These are phyloP conservation scores for Boletus subcaerulescens DNA, from an alignment of 768 basidiomycete species.

Conservation along the genomic window DNA sequence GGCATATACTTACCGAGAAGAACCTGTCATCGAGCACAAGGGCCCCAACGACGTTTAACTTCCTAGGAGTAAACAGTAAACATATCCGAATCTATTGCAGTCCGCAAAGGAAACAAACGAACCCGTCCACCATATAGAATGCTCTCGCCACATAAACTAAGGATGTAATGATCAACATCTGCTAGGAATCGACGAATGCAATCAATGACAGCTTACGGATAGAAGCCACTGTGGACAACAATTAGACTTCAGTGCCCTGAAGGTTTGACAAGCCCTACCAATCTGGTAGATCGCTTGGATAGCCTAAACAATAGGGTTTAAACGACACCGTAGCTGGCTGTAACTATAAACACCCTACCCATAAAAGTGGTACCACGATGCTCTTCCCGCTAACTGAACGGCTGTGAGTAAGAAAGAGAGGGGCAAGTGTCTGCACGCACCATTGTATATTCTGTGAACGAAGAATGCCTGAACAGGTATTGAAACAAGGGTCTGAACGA, in stretches of 20 bases:
- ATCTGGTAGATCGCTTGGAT: conserved; percentile 1
- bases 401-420: background rate
- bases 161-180: background rate
- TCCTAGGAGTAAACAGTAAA: background rate
- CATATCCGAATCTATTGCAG: background rate
- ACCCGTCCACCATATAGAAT: conserved; percentile 5
- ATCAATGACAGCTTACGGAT: background rate
- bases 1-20: background rate
- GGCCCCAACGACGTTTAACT: background rate
- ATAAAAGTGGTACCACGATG: conserved; percentile 1
- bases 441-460: conserved; percentile 6
- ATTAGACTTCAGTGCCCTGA: background rate
- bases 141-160: conserved; percentile 2
- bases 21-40: background rate
- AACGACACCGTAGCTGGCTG: background rate
- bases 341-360: background rate
- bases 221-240: background rate
- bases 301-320: background rate
- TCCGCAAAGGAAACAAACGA: background rate
- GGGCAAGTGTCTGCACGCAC: background rate
- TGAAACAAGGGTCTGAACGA: background rate
- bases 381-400: conserved; percentile 6
- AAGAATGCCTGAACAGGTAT: background rate
- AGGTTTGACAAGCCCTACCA: background rate
- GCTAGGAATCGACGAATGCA: background rate